Evolutionary conservation across 202 grass and related monocot genomes (phyloP).

Genomic region (Panicum hallii): DNA sequence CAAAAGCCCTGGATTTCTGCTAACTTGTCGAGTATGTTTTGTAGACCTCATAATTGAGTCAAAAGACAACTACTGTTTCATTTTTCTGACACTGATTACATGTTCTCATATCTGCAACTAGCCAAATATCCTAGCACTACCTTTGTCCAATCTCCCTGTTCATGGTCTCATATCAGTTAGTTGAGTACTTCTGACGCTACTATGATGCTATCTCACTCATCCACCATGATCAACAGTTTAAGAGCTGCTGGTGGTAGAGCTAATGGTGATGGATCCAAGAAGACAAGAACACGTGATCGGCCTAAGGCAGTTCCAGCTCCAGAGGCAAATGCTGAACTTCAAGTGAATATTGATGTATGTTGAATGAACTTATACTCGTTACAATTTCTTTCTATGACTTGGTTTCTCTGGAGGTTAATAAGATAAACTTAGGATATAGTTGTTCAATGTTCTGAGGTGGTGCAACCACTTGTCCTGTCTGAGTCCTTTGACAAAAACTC

Average conservation of each 20-base stretch:
- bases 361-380: constrained; percentile 23
- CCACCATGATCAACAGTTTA: constrained; percentile 55
- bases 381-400: constrained; percentile 33
- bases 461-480: constrained; percentile 29
- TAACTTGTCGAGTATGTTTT: constrained; percentile 25
- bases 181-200: constrained; percentile 13
- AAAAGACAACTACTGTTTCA: constrained; percentile 5
- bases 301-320: constrained; percentile 79
- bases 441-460: constrained; percentile 4
- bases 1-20: constrained; percentile 33
- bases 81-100: constrained; percentile 10
- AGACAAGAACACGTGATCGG: constrained; percentile 74
- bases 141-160: not conserved
- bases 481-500: constrained; percentile 9
- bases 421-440: constrained; percentile 3
- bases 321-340: constrained; percentile 92
- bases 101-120: constrained; percentile 28
- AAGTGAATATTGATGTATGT: constrained; percentile 86
- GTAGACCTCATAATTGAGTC: constrained; percentile 30
- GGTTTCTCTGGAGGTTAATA: constrained; percentile 9
- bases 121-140: constrained; percentile 11
- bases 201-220: constrained; percentile 40
- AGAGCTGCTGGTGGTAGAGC: constrained; percentile 74
- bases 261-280: constrained; percentile 76
- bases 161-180: constrained; percentile 32